Evolutionary conservation across 805 yeast species (phyloP).

Genomic region (Cyberlindnera mycetangii): DNA sequence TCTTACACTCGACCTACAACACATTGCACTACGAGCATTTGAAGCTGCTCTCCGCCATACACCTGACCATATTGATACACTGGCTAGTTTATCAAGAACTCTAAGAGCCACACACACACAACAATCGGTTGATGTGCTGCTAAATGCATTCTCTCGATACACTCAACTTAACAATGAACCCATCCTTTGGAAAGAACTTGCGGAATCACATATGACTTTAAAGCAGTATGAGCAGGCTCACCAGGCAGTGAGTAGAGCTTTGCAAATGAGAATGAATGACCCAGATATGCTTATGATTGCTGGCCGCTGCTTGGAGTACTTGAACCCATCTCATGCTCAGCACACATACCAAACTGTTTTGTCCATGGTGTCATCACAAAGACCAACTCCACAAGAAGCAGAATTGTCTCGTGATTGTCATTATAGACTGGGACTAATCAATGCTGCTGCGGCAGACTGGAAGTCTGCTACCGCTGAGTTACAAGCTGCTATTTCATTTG

Average conservation of each 20-base stretch:
- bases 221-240: slow-evolving; percentile 53
- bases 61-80: slow-evolving; percentile 24
- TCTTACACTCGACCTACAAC: slow-evolving; percentile 17
- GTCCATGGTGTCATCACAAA: slow-evolving; percentile 32
- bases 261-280: slow-evolving; percentile 38
- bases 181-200: slow-evolving; percentile 45
- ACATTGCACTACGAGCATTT: slow-evolving; percentile 22
- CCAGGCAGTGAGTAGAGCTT: slow-evolving; percentile 42
- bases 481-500: slow-evolving; percentile 41
- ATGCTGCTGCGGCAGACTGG: slow-evolving; percentile 47
- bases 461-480: slow-evolving; percentile 50
- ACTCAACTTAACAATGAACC: slow-evolving; percentile 39
- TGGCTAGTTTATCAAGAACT: slow-evolving; percentile 17
- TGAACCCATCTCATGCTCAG: slow-evolving; percentile 44
- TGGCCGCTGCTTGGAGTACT: slow-evolving; percentile 46
- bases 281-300: slow-evolving; percentile 45
- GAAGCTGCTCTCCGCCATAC: slow-evolving; percentile 24
- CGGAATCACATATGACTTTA: slow-evolving; percentile 46
- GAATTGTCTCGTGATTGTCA: slow-evolving; percentile 50
- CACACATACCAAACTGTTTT: slow-evolving; percentile 45
- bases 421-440: slow-evolving; percentile 54
- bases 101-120: slow-evolving; percentile 20
- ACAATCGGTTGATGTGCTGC: slow-evolving; percentile 22
- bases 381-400: slow-evolving; percentile 34
- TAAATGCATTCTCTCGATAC: slow-evolving; percentile 25